Conservation (phyloP, 768 basidiomycete genomes). For the Collybia mongolica region DNA sequence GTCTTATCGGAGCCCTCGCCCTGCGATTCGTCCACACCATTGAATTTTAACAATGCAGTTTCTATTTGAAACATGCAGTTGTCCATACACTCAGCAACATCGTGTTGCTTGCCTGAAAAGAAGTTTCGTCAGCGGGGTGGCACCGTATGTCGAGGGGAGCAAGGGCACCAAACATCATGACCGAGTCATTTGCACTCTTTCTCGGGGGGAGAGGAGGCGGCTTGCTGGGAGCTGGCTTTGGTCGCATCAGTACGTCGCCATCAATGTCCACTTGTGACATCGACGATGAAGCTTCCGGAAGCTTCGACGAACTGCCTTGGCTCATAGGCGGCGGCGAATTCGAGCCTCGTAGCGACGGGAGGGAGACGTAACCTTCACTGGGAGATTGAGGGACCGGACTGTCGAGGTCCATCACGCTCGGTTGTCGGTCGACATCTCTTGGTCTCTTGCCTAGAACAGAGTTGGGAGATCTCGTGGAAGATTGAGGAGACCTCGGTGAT, state of each 20-base stretch:
- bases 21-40: constrained; percentile 40
- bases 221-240: constrained; percentile 28
- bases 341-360: constrained; percentile 24
- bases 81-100: constrained; percentile 98
- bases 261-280: constrained; percentile 20
- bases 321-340: constrained; percentile 25
- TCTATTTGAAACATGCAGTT: constrained; percentile 99
- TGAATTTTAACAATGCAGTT: constrained; percentile 81
- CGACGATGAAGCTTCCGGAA: constrained; percentile 33
- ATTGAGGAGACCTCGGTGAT: constrained; percentile 20
- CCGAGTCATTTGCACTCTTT: constrained; percentile 58
- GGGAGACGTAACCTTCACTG: constrained; percentile 32
- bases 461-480: constrained; percentile 35
- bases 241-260: constrained; percentile 36
- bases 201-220: constrained; percentile 59
- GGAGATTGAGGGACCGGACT: constrained; percentile 34
- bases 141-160: not conserved
- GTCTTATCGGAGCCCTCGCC: constrained; percentile 53
- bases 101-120: constrained; percentile 84
- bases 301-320: constrained; percentile 18
- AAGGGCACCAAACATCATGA: constrained; percentile 83
- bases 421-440: constrained; percentile 44
- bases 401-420: constrained; percentile 60
- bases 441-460: constrained; percentile 72
- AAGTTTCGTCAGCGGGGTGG: constrained; percentile 4